Conservation (phyloP, 2,329 filamentous ascomycete species). For the Pyrenophora graminea region DNA sequence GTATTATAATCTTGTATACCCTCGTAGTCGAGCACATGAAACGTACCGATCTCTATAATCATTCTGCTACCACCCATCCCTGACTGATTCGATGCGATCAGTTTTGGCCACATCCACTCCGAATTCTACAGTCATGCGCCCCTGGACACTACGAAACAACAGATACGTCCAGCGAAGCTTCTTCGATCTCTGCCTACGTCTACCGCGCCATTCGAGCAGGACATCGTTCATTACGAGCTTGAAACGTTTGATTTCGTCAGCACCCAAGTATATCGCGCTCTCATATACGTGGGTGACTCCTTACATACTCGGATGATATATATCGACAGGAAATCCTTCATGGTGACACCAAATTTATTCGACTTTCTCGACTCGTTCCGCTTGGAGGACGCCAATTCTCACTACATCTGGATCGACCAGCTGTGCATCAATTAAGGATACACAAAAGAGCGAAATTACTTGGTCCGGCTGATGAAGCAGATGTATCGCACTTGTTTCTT, state of each 20-base stretch:
- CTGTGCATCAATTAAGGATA: slow-evolving; percentile 8
- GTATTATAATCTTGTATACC: too few species aligned
- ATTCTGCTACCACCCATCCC: too few species aligned
- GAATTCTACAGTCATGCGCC: neutral
- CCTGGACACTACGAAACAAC: neutral
- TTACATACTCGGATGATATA: neutral
- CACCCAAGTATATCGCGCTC: slow-evolving; percentile 1
- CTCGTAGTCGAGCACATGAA: too few species aligned
- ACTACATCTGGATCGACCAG: slow-evolving; percentile 10
- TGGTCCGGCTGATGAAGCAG: too few species aligned
- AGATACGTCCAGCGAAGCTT: neutral
- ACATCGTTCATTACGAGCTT: neutral
- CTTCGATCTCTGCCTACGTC: neutral
- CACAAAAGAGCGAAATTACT: too few species aligned
- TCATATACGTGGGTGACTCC: slow-evolving; percentile 7
- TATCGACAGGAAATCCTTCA: neutral
- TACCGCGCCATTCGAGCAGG: neutral
- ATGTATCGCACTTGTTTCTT: too few species aligned
- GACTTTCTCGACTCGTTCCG: slow-evolving; percentile 8
- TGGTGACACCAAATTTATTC: neutral
- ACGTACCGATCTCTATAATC: too few species aligned
- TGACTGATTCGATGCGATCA: too few species aligned
- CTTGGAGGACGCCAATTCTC: neutral
- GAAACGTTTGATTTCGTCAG: neutral
- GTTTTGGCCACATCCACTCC: neutral